phyloP scores from a whole-genome alignment of 1,284 basidiomycete species.

The Mycosarcoma mackinlayi region DNA sequence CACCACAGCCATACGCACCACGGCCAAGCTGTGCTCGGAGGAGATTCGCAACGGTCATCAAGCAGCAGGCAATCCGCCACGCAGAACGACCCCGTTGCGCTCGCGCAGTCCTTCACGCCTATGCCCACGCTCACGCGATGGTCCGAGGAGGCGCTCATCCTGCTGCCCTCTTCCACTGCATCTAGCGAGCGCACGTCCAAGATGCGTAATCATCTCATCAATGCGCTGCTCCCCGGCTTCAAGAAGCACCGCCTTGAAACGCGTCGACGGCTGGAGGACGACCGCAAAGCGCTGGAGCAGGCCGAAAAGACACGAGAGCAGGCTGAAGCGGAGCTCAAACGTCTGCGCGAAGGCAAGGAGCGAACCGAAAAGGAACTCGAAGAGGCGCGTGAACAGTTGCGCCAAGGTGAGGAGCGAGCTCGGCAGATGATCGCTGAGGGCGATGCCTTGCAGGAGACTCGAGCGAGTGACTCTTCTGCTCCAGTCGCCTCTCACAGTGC shows the following conservation, averaged over 20 bases:
- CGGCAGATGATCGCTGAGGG: constrained; percentile 57
- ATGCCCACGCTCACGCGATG: constrained; percentile 86
- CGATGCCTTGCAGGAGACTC: constrained; percentile 57
- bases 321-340: constrained; percentile 48
- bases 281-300: constrained; percentile 64
- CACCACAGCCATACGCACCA: constrained; percentile 37
- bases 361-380: constrained; percentile 58
- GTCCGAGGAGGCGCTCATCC: constrained; percentile 85
- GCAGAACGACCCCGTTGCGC: constrained; percentile 54
- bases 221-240: constrained; percentile 80
- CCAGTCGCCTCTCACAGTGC: constrained; percentile 35
- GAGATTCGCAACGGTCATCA: constrained; percentile 23
- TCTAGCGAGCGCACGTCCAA: constrained; percentile 77
- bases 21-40: constrained; percentile 30
- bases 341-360: constrained; percentile 38
- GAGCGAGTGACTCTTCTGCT: constrained; percentile 60
- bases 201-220: constrained; percentile 78
- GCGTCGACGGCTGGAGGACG: constrained; percentile 68
- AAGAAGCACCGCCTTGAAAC: constrained; percentile 29
- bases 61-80: constrained; percentile 33
- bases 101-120: constrained; percentile 72
- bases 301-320: constrained; percentile 68
- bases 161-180: constrained; percentile 76
- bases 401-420: constrained; percentile 61
- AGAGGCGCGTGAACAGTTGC: constrained; percentile 54